Conservation (phyloP, 371 early-diverging fungal species). For the Funneliformis caledonium region DNA sequence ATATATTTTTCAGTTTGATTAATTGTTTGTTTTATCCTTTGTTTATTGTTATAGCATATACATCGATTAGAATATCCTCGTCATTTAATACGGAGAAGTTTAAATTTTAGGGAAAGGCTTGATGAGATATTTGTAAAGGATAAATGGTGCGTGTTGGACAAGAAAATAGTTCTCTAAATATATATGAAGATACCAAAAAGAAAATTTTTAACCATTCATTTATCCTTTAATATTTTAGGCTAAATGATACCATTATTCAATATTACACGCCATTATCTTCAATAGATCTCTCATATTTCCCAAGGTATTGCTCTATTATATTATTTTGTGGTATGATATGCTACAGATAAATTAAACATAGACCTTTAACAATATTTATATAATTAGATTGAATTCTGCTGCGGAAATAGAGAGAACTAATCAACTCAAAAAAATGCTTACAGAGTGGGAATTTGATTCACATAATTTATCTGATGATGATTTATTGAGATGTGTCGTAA, state of each 20-base stretch:
- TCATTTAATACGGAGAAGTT: not conserved
- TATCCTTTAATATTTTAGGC: constrained; percentile 23
- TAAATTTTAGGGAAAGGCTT: constrained; percentile 22
- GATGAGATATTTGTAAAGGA: constrained; percentile 29
- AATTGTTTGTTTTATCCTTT: not conserved
- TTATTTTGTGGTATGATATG: too few relatives aligned
- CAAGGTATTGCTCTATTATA: constrained; percentile 37
- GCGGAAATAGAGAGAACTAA: constrained; percentile 51
- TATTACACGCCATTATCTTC: constrained; percentile 49
- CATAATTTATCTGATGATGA: constrained; percentile 66
- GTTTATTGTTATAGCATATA: constrained; percentile 15
- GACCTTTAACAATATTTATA: not conserved
- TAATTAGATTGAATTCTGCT: constrained; percentile 32
- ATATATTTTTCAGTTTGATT: not conserved
- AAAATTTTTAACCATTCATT: not conserved
- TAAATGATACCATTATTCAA: constrained; percentile 37
- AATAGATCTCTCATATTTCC: constrained; percentile 34
- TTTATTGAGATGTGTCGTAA: constrained; percentile 65
- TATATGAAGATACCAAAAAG: not conserved
- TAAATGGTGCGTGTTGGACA: constrained; percentile 22
- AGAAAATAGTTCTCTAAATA: not conserved
- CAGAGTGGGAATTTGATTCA: constrained; percentile 73
- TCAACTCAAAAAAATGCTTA: constrained; percentile 52
- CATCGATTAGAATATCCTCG: constrained; percentile 14
- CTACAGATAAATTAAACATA: not conserved